Evolutionary conservation across 148 eudicot species (phyloP).

Genomic region (Chenopodium suecicum): DNA sequence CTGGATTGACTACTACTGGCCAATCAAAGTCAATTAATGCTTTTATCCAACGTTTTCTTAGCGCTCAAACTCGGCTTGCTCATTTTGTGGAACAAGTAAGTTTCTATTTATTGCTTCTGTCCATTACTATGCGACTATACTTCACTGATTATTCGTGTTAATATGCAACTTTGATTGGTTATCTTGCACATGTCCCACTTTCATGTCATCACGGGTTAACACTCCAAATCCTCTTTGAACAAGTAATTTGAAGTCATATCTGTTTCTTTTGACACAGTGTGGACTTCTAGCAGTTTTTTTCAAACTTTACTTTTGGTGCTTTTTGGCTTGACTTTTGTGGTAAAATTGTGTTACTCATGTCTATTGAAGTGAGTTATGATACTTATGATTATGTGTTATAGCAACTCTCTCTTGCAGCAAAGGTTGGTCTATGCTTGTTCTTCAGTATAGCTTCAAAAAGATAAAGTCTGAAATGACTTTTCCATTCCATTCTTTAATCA

Average conservation of each 20-base stretch:
- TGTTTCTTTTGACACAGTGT: too few relatives aligned
- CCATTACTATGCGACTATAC: background rate
- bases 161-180: background rate
- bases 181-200: background rate
- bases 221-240: background rate
- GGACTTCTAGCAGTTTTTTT: background rate
- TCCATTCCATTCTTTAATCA: background rate
- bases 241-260: background rate
- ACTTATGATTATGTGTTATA: background rate
- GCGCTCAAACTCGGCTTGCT: constrained; percentile 83
- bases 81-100: constrained; percentile 94
- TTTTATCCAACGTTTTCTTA: constrained; percentile 84
- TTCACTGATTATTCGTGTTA: background rate
- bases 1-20: constrained; percentile 69
- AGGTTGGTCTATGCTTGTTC: background rate
- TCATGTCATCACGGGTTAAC: background rate
- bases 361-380: background rate
- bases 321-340: background rate
- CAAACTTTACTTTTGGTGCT: background rate
- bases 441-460: background rate
- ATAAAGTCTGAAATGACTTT: background rate
- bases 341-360: background rate
- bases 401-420: background rate
- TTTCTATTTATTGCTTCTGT: constrained; percentile 18
- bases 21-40: constrained; percentile 84